Base-by-base conservation (phyloP, 2,329 filamentous ascomycete species). In the Monilinia fructicola region DNA sequence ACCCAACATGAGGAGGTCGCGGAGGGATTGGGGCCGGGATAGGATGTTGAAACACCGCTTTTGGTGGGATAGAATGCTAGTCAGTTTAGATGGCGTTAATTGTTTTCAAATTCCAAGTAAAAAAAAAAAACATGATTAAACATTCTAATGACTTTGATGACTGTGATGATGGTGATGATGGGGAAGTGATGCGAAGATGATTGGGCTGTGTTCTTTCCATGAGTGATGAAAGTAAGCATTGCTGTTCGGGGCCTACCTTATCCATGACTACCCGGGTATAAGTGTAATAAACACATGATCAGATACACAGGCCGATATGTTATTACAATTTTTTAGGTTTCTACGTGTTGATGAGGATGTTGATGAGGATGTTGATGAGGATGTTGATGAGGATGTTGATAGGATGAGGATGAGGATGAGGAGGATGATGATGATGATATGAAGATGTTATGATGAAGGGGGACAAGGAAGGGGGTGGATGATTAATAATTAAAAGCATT, bases 11-110 rank as follows among this genome's bases (percentile, higher is more conserved):
- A 61, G 63, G 63, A 54, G 52, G 52, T 63, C 65, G 63, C 55
- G 55, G 65, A 56, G 61, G 64, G 67, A 67, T 65, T 53, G 46
- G 67, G 67, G 67, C 64, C 56, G 55, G 52, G 53, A 60, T 46
- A 62, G 48, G 55, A 66, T 61, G 48, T 42, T 46, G 42, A 26
- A 66, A 44, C 64, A 66, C 46, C 26, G 40, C 23, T 61, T 35
- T 66, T 42, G 59, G 63, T 67, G 67, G 67, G 67, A 73, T 74
- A 74, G 72, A 74, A 69, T 70, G 69, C 67, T 59, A 69, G 68
- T 62, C 54, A 71, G 65, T 68, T 73, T 71, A 71, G 71, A 68
- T 73, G 69, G 73, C 69, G 72, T 73, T 48, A 28, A 54, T 42
- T 60, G 14, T 35, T 31, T 61, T 9, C 42, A 35, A 54, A 44